Base-by-base conservation (phyloP, 1,284 basidiomycete genomes). In the Cystobasidium sp. region DNA sequence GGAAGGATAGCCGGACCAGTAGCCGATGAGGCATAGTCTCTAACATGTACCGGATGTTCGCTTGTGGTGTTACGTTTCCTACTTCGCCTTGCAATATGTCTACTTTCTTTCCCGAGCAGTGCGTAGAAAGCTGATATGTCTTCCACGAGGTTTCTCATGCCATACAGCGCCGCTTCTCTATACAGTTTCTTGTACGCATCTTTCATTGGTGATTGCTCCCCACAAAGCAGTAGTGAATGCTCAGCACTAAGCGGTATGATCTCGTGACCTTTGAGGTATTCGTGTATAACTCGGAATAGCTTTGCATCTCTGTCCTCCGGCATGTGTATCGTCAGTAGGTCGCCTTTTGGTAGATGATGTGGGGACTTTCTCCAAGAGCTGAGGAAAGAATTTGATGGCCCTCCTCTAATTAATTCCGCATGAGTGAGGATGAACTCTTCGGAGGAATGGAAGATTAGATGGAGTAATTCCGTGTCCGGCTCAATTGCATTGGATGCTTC, bases 241-340 rank as follows among this genome's bases (percentile, higher is more conserved):
- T 59, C 39, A 5, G 18, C 20, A 18, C 18, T 58, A 10, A 71
- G 39, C 5, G 69, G 69, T 6, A 71, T 41, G 18, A 64, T 51
- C 1, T 43, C 47, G 9, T 52, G 4, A 4, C 59, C 46, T 18
- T 8, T 16, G 8, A 71, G 37, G 51, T 64, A 64, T 22, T 2
- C 58, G 31, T 64, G 59, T 24, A 71, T 71, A 5, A 71, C 20
- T 20, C 24, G 22, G 37, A 71, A 71, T 1, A 63, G 43, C n/a
- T 37, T 14, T 16, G 43, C 6, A 63, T 63, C 61, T 24, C 43
- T 63, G 20, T 63, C 61, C 5, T 47, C 22, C 10, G 61, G 43
- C 61, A 63, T 63, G 20, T 59, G 39, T 31, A 59, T 43, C 6
- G 56, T 59, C n/a, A 59, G 56, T 4, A 39, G 18, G 14, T 59